phyloP scores from a whole-genome alignment of 192 early-diverging fungal species.

The Pilobolus umbonatus region DNA sequence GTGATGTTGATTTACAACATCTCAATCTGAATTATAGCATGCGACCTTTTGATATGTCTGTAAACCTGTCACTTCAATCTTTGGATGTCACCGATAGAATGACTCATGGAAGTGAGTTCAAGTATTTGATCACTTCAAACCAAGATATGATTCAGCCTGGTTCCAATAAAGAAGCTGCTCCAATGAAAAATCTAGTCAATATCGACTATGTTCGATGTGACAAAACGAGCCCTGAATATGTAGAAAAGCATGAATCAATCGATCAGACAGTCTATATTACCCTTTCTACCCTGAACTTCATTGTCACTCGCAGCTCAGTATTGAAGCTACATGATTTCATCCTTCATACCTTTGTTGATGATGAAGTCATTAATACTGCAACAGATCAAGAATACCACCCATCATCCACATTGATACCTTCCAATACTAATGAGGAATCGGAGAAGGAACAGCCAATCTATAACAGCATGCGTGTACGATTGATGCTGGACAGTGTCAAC shows the following conservation, averaged over 20 bases:
- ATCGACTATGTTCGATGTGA: conserved; percentile 74
- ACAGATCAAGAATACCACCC: conserved; percentile 2
- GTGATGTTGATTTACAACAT: conserved; percentile 63
- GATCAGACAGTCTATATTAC: conserved; percentile 79
- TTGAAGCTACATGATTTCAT: conserved; percentile 83
- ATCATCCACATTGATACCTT: background rate
- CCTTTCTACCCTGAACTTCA: conserved; percentile 72
- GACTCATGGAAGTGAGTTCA: conserved; percentile 46
- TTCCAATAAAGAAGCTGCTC: conserved; percentile 28
- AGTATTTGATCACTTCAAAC: conserved; percentile 56
- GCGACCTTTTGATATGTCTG: conserved; percentile 69
- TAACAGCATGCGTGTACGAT: conserved; percentile 72
- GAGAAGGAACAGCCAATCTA: conserved; percentile 29
- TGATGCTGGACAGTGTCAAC: conserved; percentile 72
- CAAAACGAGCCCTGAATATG: conserved; percentile 65
- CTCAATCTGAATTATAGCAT: conserved; percentile 66
- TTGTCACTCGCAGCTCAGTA: conserved; percentile 81
- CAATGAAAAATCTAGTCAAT: conserved; percentile 57
- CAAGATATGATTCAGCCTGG: conserved; percentile 4
- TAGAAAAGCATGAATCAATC: conserved; percentile 67
- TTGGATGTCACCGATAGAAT: conserved; percentile 72
- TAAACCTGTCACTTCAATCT: conserved; percentile 72
- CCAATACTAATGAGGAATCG: background rate
- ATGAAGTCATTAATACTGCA: background rate
- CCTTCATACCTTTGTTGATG: conserved; percentile 60